These are phyloP conservation scores for Arctium minus DNA, from an alignment of 129 eudicot genomes.

Conservation along the genomic window DNA sequence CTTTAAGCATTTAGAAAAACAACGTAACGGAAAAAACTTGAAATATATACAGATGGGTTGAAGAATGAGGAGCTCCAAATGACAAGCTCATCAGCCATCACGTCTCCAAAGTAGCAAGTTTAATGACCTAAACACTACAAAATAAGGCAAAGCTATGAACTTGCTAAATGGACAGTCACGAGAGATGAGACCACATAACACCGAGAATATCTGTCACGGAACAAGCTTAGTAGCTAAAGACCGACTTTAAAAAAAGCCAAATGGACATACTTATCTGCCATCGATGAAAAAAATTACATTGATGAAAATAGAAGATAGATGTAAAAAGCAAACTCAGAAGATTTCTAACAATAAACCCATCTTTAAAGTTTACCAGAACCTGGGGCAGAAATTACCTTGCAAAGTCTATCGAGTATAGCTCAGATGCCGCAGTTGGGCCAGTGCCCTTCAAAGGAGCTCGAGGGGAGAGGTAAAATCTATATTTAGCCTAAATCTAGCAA, in stretches of 20 bases:
- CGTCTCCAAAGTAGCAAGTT: no score
- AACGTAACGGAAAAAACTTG: no score
- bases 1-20: no score
- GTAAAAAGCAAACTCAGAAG: background rate
- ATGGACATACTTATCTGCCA: background rate
- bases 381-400: slow-evolving; percentile 47
- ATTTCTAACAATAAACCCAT: background rate
- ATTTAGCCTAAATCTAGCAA: no score
- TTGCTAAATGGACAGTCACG: background rate
- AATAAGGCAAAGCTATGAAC: no score
- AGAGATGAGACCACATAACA: background rate
- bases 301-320: background rate
- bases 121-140: no score
- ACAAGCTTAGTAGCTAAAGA: background rate
- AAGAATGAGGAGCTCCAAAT: background rate
- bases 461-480: no score
- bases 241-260: background rate
- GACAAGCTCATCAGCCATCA: background rate
- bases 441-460: no score
- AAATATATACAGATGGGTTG: background rate
- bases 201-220: background rate
- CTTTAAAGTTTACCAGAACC: background rate
- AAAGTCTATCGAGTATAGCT: slow-evolving; percentile 60
- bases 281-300: background rate
- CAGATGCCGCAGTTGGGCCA: slow-evolving; percentile 77